Evolutionary conservation across 495 filamentous ascomycete genomes (phyloP), one percentile per base, ranked within the genome.

Genomic region (Hypoxylon cercidicola): DNA sequence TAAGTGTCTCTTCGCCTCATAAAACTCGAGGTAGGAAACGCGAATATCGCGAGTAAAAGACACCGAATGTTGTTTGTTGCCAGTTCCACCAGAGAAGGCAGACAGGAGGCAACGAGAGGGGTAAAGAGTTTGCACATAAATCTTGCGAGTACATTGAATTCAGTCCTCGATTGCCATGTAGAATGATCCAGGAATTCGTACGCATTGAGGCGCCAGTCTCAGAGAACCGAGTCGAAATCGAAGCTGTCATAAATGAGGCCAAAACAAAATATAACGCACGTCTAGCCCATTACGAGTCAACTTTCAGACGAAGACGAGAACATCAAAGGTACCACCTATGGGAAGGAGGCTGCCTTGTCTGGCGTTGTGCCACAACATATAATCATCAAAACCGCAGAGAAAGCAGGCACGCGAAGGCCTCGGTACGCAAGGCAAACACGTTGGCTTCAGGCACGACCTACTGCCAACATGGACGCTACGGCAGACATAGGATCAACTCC

Each of bases 371-470:
- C 25, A 52, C 70, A 62, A 35, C 67, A 64, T 30, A 62, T 51
- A 65, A 65, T 71, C 55, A 57, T 57, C 49, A 53, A 37, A 21
- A 62, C 37, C 53, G 30, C 50, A 45, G n/a, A 65, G 59, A 39
- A 72, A 68, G 60, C 64, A 69, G 53, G 58, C 58, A 68, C 67
- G 61, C 39, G 62, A 56, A 56, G 49, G 61, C 15, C 59, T 62
- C 25, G 55, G 54, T 39, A 67, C 68, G 60, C 51, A 68, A 41
- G 41, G 69, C 74, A 63, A 77, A 75, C 35, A 71, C 30, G 47
- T 69, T 71, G 53, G 60, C 62, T 40, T 68, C 66, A 35, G 58
- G 19, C 15, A 53, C 60, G 30, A 28, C 64, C 68, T 55, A 66
- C 66, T 21, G 63, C 64, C 54, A 64, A 69, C 48, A 68, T 58